Percentiles rank a stretch among this genome's conserved stretches.
These are phyloP conservation scores for Ophiostoma novo-ulmi DNA, from an alignment of 2,329 filamentous ascomycete genomes.

Conservation along the genomic window DNA sequence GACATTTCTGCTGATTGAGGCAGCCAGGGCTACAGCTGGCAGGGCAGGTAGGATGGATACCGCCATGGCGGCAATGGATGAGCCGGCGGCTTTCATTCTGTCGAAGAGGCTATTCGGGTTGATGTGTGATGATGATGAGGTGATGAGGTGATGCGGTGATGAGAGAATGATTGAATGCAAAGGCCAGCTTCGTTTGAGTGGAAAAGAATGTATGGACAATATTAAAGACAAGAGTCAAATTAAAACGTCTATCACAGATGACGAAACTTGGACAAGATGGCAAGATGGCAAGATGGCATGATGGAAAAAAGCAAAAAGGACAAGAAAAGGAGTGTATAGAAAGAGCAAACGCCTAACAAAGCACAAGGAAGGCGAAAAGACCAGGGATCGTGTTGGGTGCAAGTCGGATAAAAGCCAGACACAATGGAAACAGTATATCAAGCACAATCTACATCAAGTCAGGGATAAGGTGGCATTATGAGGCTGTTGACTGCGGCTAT, in stretches of 20 bases:
- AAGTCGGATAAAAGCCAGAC: not conserved
- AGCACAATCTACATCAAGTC: not conserved
- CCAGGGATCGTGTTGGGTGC: not conserved
- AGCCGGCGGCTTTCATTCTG: slow-evolving; percentile 1
- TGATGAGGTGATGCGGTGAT: not conserved
- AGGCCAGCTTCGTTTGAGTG: not conserved
- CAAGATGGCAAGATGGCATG: not conserved
- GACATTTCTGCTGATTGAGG: not conserved
- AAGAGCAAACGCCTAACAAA: not conserved
- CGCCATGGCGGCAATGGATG: not conserved
- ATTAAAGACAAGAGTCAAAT: not conserved
- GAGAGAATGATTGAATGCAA: not conserved
- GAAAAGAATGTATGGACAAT: not conserved
- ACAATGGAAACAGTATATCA: not conserved
- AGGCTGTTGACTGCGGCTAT: not conserved
- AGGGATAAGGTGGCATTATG: not conserved
- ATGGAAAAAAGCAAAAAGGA: not conserved
- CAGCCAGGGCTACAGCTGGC: not conserved
- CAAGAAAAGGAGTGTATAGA: not conserved
- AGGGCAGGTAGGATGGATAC: not conserved
- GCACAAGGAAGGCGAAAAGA: not conserved
- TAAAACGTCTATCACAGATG: not conserved
- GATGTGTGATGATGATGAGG: not conserved
- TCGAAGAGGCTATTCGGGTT: too few relatives aligned
- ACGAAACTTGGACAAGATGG: not conserved